Conservation (phyloP, 208 protist species). For the Leishmania gerbilli region DNA sequence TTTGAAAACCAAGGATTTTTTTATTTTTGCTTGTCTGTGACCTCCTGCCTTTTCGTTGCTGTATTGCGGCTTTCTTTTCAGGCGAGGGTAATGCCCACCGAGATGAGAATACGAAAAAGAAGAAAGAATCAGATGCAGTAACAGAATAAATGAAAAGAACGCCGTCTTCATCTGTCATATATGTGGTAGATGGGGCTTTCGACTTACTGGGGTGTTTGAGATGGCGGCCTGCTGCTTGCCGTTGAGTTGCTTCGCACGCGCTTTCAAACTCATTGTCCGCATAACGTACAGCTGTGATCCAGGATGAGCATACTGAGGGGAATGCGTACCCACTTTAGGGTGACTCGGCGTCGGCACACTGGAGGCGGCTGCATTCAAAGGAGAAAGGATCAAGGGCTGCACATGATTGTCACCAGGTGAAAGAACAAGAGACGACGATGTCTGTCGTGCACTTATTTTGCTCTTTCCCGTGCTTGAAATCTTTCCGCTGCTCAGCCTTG, state of each 20-base stretch:
- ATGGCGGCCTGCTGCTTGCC: background rate
- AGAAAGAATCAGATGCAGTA: background rate
- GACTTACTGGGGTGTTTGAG: background rate
- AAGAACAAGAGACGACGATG: background rate
- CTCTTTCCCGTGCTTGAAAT: background rate
- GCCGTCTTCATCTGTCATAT: background rate
- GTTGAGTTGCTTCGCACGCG: background rate
- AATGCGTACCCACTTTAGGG: background rate
- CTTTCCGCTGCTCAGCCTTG: background rate
- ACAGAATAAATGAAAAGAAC: background rate
- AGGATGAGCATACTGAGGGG: background rate
- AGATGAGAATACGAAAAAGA: background rate
- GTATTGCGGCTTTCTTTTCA: background rate
- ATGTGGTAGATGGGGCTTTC: background rate
- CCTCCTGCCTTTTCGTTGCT: background rate
- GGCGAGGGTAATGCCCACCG: background rate
- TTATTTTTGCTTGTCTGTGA: background rate
- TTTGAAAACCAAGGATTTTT: no score
- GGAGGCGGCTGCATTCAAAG: background rate
- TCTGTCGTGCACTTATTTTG: background rate
- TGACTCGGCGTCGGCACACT: background rate
- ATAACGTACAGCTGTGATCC: conserved; percentile 2
- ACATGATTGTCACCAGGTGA: no score
- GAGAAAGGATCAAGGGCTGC: background rate
- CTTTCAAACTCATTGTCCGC: background rate